Evolutionary conservation across 2,329 filamentous ascomycete species (phyloP).

Genomic region (Botryotinia convoluta): DNA sequence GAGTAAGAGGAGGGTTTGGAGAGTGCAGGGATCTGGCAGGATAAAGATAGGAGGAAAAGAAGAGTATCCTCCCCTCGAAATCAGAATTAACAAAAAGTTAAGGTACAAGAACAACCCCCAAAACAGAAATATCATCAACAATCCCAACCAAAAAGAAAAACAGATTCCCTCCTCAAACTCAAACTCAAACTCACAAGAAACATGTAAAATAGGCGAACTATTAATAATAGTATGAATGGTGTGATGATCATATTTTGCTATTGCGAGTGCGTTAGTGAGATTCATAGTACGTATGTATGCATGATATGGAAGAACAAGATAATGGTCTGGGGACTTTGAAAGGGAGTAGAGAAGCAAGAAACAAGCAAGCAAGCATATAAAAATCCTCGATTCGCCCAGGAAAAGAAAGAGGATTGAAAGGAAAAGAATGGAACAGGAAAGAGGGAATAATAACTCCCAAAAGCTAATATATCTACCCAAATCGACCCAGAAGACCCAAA

Average conservation of each 20-base stretch:
- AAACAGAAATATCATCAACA: not conserved
- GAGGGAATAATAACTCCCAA: not conserved
- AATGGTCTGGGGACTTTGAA: accelerated
- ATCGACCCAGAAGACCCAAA: not conserved
- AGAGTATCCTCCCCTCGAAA: not conserved
- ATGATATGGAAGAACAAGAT: not conserved
- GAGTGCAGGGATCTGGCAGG: accelerated
- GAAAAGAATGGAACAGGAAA: not conserved
- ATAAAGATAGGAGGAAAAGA: not conserved
- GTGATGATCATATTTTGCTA: conserved; percentile 1
- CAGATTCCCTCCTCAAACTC: not conserved
- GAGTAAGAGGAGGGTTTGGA: not conserved
- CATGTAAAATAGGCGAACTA: not conserved
- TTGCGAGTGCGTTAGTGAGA: not conserved
- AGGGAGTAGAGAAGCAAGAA: not conserved
- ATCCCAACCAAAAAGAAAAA: not conserved
- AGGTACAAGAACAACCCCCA: not conserved
- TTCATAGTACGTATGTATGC: not conserved
- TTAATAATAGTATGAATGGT: not conserved
- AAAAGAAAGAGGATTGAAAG: not conserved
- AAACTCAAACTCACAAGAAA: not conserved
- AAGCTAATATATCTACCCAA: too few species aligned
- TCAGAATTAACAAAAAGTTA: not conserved
- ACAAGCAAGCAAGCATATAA: not conserved
- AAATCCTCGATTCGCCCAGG: not conserved